A percentile compares a stretch with the other conserved stretches of the same genome.
Evolutionary conservation across 192 early-diverging fungal genomes (phyloP).

Genomic region (Rhizophagus sp.): DNA sequence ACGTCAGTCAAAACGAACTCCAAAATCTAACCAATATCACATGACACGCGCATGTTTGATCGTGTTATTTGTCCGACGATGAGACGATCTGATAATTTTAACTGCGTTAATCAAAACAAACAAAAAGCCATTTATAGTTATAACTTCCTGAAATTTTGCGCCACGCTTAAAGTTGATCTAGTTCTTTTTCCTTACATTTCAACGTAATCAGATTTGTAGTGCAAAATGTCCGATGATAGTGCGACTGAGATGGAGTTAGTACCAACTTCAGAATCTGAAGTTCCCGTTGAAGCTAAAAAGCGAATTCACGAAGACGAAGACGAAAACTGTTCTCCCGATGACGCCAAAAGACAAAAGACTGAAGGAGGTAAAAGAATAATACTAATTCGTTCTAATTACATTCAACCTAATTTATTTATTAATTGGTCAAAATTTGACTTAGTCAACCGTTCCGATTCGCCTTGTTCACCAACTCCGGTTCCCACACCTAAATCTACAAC

Average conservation of each 20-base stretch:
- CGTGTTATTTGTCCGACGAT: no score
- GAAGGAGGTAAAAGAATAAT: neutral
- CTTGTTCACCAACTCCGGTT: neutral
- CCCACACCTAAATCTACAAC: conserved; percentile 17
- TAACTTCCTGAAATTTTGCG: neutral
- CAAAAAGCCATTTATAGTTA: neutral
- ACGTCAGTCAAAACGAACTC: neutral
- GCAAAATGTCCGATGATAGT: neutral
- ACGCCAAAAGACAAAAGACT: conserved; percentile 16
- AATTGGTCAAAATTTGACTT: neutral
- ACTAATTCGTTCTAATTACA: neutral
- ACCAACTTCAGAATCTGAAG: neutral
- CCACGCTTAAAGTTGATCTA: neutral
- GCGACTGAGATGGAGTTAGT: neutral
- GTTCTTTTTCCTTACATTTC: no score
- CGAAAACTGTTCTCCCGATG: neutral
- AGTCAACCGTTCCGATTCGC: neutral
- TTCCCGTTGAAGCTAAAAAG: conserved; percentile 8
- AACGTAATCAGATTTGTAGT: neutral
- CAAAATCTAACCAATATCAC: neutral
- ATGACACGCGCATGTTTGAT: neutral
- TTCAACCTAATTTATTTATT: neutral
- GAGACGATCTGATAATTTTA: neutral
- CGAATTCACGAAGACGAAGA: conserved; percentile 6
- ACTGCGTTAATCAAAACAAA: neutral